These are phyloP conservation scores for Cryptomeria japonica DNA, from an alignment of 75 land plant species.

Conservation along the genomic window DNA sequence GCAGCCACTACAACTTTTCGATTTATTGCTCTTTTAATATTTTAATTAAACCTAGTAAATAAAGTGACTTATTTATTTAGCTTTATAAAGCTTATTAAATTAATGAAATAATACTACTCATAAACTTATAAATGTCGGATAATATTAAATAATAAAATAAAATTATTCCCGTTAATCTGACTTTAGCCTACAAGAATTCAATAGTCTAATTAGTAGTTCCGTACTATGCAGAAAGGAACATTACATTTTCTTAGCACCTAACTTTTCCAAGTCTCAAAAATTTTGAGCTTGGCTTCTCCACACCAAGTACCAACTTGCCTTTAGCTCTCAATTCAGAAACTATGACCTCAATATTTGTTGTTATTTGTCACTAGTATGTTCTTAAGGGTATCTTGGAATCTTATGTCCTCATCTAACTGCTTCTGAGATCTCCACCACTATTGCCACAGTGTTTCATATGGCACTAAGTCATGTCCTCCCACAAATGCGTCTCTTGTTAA, in stretches of 20 bases:
- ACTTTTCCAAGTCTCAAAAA: background rate
- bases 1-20: too few species aligned
- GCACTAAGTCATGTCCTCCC: background rate
- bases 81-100: too few species aligned
- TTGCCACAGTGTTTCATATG: background rate
- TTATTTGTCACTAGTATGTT: background rate
- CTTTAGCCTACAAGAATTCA: too few species aligned
- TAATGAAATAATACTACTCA: too few species aligned
- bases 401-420: background rate
- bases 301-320: background rate
- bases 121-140: too few species aligned
- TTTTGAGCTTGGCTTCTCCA: background rate
- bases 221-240: too few species aligned
- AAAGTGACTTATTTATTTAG: too few species aligned
- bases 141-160: too few species aligned
- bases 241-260: background rate
- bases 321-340: background rate
- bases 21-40: too few species aligned
- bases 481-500: background rate
- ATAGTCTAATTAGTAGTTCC: too few species aligned
- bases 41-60: too few species aligned
- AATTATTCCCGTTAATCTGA: too few species aligned
- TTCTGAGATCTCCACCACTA: background rate
- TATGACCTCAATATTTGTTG: background rate
- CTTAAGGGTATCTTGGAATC: background rate